Evolutionary conservation across 805 yeast genomes (phyloP).

Genomic region (Wickerhamiella cacticola): DNA sequence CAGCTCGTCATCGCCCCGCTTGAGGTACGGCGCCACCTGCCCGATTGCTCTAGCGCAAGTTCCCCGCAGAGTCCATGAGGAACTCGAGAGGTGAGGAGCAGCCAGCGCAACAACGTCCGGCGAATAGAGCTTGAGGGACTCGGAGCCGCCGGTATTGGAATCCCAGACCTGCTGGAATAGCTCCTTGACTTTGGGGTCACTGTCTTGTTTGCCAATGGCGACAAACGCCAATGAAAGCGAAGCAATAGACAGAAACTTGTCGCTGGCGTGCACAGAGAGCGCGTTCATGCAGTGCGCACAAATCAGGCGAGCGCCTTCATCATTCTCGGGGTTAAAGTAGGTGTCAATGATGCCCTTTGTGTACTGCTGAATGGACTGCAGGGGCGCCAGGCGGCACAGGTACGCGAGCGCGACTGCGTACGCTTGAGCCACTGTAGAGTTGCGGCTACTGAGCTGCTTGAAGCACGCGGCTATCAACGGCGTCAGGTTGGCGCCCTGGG

Average conservation of each 20-base stretch:
- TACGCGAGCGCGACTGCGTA: constrained; percentile 77
- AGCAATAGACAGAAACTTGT: constrained; percentile 49
- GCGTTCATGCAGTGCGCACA: constrained; percentile 55
- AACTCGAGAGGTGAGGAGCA: constrained; percentile 40
- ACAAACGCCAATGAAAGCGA: constrained; percentile 63
- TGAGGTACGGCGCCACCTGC: background rate
- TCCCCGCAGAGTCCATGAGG: constrained; percentile 51
- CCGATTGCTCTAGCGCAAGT: constrained; percentile 59
- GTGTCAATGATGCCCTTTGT: constrained; percentile 38
- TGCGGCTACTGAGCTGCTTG: constrained; percentile 54
- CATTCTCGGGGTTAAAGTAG: constrained; percentile 48
- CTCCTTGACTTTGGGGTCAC: constrained; percentile 34
- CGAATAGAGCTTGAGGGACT: constrained; percentile 56
- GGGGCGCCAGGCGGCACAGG: constrained; percentile 48
- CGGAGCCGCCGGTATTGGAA: constrained; percentile 64
- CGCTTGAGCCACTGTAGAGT: constrained; percentile 58
- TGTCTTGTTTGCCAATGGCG: constrained; percentile 64
- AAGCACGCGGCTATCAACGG: constrained; percentile 50
- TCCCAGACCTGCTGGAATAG: constrained; percentile 60
- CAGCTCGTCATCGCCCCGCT: constrained; percentile 30
- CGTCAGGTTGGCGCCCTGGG: constrained; percentile 35
- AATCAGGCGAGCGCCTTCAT: constrained; percentile 37
- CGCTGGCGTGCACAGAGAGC: constrained; percentile 55
- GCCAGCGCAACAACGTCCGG: constrained; percentile 52
- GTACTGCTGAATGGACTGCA: constrained; percentile 42